Base-by-base conservation (phyloP, 192 early-diverging fungal genomes). In the Coemansia sp. region DNA sequence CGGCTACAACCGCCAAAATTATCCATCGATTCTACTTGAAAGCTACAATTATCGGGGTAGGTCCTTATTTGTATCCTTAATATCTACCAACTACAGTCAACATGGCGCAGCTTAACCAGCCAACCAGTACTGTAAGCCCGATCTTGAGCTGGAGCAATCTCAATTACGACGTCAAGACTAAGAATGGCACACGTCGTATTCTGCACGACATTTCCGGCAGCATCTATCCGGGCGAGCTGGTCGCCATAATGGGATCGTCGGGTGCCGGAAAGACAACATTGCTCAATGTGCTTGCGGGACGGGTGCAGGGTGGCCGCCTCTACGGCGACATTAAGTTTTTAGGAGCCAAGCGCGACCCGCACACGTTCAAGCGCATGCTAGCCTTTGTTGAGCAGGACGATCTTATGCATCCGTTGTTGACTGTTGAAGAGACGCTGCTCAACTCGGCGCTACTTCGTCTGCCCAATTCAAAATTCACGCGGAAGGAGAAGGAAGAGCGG, bases 191-290 rank as follows among this genome's bases (percentile, higher is more conserved):
- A 0, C 66, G 74, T 13, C 69, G 62, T 0, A 59, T 96, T 26
- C 75, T 96, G 19, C 67, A 85, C 48, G 78, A 83, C 16, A 84
- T 94, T 8, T 85, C 78, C 7, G 94, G 93, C n/a, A 71, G 82
- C 10, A 82, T 92, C 43, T 75, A 83, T 22, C 78, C 90, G 1
- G 91, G 90, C 24, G 84, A 90, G 37, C 74, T 94, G 68, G 81
- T 91, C 48, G 93, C 91, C 7, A 90, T 98, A 84, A 59, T 89
- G 75, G 88, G 88, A 3, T 83, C 85, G 0, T 85, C 84, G 32
- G 81, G 86, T 19, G 82, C 79, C 1, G 88, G 88, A 24, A 89
- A 89, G 62, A 87, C 88, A 12, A 86, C 87, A 3, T 54, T 89
- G 52, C 73, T 89, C 18, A 86, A 88, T 39, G 24, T 88, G 27